Conservation (phyloP, 2,329 filamentous ascomycete species). For the Karstenula rhodostoma region DNA sequence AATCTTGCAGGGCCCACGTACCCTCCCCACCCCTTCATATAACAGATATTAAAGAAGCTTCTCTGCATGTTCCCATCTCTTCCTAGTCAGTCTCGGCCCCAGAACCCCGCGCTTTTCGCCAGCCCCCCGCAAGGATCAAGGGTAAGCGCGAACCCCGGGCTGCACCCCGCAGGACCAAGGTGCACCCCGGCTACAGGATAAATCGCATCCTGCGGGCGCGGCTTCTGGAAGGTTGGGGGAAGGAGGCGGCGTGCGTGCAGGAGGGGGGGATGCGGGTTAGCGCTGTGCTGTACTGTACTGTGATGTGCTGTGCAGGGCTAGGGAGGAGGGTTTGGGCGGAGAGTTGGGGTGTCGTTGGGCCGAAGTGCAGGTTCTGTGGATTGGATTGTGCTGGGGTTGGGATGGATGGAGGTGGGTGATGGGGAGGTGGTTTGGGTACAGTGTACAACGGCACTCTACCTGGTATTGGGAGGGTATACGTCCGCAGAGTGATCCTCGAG, state of each 20-base stretch:
- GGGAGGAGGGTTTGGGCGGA: constrained; percentile 4
- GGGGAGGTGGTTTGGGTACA: background rate
- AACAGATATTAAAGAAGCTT: constrained; percentile 13
- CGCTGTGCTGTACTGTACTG: background rate
- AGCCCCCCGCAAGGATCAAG: constrained; percentile 7
- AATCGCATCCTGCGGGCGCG: constrained; percentile 1
- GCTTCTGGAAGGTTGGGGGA: constrained; percentile 18
- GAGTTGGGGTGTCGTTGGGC: constrained; percentile 12
- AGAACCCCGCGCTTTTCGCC: constrained; percentile 1
- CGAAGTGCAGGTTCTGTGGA: constrained; percentile 8
- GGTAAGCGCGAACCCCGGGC: background rate
- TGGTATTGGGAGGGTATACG: too few species aligned
- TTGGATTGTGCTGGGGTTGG: background rate
- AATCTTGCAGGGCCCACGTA: background rate
- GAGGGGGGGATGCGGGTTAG: background rate
- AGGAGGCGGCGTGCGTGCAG: constrained; percentile 14
- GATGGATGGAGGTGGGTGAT: background rate
- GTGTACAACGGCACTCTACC: too few species aligned
- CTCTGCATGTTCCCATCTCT: constrained; percentile 6
- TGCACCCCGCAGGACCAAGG: constrained; percentile 15
- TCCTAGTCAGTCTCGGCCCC: too few species aligned
- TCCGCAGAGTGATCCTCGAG: too few species aligned
- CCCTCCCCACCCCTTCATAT: constrained; percentile 5
- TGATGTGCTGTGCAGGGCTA: background rate
- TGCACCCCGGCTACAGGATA: too few species aligned